Evolutionary conservation across 306 rosid species (phyloP).

Genomic region (Lathyrus sativus): DNA sequence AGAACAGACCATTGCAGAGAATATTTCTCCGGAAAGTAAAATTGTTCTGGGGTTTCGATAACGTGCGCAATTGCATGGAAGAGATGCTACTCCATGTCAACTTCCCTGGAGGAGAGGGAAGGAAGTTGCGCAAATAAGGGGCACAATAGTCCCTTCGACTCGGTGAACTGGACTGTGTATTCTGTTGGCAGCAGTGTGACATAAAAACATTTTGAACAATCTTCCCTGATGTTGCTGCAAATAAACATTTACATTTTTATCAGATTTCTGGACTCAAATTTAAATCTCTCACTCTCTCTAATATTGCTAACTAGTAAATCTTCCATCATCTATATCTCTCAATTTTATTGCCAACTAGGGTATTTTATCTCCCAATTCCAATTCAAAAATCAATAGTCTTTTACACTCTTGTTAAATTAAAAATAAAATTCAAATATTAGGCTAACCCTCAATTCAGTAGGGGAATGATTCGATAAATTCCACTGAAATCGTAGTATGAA

Average conservation of each 20-base stretch:
- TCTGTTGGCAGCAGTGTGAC: constrained; percentile 74
- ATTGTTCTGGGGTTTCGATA: constrained; percentile 57
- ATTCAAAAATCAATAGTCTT: constrained; percentile 25
- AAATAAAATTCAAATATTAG: too few relatives aligned
- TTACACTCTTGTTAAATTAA: neutral
- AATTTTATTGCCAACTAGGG: neutral
- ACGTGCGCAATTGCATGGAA: constrained; percentile 78
- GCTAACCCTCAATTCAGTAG: too few relatives aligned
- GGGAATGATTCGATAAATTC: too few relatives aligned
- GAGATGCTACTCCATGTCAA: constrained; percentile 74
- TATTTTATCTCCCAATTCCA: neutral
- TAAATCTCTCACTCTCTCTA: constrained; percentile 19
- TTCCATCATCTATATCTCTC: neutral
- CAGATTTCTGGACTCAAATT: constrained; percentile 47
- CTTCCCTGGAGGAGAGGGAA: constrained; percentile 82
- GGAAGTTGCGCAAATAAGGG: constrained; percentile 65
- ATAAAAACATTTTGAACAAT: constrained; percentile 79
- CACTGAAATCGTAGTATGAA: neutral
- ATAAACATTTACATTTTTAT: constrained; percentile 63
- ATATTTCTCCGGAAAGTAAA: constrained; percentile 58
- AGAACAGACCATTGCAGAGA: constrained; percentile 97
- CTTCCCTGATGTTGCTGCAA: constrained; percentile 93
- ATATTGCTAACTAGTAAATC: constrained; percentile 14
- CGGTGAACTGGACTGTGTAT: too few relatives aligned
- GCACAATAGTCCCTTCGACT: constrained; percentile 65